Conservation (phyloP, 2,329 filamentous ascomycete species). For the Capronia epimyces region DNA sequence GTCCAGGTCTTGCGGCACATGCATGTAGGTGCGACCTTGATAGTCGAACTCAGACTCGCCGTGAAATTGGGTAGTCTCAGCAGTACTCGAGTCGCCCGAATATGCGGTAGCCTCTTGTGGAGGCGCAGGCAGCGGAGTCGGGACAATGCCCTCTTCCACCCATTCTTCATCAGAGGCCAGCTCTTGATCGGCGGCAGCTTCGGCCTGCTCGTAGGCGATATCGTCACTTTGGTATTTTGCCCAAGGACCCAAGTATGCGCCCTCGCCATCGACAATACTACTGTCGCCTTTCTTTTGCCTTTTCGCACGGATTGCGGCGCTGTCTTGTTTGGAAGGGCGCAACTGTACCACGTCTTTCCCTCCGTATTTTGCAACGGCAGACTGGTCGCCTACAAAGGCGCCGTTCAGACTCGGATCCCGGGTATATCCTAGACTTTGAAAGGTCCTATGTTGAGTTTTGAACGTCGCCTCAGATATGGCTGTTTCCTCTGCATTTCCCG, state of each 20-base stretch:
- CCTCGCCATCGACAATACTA: conserved; percentile 75
- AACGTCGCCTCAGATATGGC: conserved; percentile 89
- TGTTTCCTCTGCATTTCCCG: conserved; percentile 81
- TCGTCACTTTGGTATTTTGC: conserved; percentile 73
- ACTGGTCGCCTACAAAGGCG: conserved; percentile 46
- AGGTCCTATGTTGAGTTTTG: conserved; percentile 75
- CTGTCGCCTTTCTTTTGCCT: conserved; percentile 82
- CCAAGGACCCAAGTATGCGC: conserved; percentile 92
- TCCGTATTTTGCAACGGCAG: conserved; percentile 41
- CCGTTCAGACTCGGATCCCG: conserved; percentile 43
- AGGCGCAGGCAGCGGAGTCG: conserved; percentile 46
- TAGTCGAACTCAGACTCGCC: conserved; percentile 82
- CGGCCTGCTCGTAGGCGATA: conserved; percentile 62
- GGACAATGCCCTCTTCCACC: conserved; percentile 65
- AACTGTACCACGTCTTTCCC: conserved; percentile 51
- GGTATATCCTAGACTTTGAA: conserved; percentile 60
- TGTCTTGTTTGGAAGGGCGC: conserved; percentile 63
- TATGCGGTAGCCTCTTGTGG: conserved; percentile 49
- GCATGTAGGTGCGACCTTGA: conserved; percentile 94
- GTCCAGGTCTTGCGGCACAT: conserved; percentile 84
- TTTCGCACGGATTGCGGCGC: conserved; percentile 62
- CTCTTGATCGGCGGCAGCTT: conserved; percentile 63
- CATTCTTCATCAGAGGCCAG: conserved; percentile 74
- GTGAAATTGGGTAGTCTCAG: conserved; percentile 83
- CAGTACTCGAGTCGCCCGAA: conserved; percentile 53